These are phyloP conservation scores for Boechera stricta DNA, from an alignment of 345 rosid species.

Conservation along the genomic window DNA sequence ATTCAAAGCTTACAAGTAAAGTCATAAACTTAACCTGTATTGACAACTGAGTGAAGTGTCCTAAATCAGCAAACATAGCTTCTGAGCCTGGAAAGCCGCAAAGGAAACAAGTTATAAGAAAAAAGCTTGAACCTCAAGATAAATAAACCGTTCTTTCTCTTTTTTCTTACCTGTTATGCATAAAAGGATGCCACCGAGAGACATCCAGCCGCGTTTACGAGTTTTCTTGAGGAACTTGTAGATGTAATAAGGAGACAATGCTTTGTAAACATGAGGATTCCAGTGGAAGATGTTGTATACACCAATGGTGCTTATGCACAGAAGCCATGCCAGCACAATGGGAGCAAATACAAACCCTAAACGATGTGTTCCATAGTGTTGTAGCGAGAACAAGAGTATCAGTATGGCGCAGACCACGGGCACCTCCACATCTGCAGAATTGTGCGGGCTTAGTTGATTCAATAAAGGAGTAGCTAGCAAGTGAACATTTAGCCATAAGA, in stretches of 20 bases:
- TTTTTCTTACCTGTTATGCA: conserved; percentile 78
- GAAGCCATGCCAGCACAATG: conserved; percentile 73
- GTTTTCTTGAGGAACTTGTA: conserved; percentile 88
- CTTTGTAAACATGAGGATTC: conserved; percentile 93
- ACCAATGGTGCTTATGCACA: conserved; percentile 90
- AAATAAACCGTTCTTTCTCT: not conserved
- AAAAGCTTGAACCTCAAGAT: not conserved
- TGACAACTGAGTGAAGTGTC: conserved; percentile 92
- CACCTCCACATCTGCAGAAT: conserved; percentile 80
- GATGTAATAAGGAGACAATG: conserved; percentile 95
- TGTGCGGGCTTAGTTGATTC: not conserved
- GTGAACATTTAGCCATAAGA: conserved; percentile 10
- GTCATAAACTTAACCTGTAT: conserved; percentile 60
- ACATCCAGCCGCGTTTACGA: conserved; percentile 96
- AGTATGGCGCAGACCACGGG: conserved; percentile 79
- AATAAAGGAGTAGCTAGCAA: too few species aligned
- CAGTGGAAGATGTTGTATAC: conserved; percentile 82
- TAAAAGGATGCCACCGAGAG: conserved; percentile 91
- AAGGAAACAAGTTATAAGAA: conserved; percentile 3
- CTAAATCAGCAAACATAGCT: conserved; percentile 99
- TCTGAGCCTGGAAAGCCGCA: conserved; percentile 68
- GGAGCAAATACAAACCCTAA: conserved; percentile 90
- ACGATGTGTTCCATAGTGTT: conserved; percentile 87
- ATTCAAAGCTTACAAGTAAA: not conserved
- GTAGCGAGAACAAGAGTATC: conserved; percentile 72